phyloP scores from a whole-genome alignment of 305 asterid species.

The Fraxinus platypoda region DNA sequence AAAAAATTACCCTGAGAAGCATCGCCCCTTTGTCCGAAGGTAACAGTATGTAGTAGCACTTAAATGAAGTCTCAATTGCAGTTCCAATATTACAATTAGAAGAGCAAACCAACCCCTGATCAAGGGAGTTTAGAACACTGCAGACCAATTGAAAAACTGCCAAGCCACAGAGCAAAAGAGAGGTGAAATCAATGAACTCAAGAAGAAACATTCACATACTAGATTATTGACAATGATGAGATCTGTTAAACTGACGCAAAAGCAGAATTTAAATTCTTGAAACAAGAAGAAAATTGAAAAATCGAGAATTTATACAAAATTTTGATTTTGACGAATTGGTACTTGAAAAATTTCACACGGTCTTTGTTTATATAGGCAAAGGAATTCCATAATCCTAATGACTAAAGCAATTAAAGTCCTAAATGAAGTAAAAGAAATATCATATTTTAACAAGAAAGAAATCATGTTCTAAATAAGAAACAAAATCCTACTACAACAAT shows the following conservation, averaged over 20 bases:
- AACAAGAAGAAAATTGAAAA: not conserved
- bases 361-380: not conserved
- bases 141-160: slow-evolving; percentile 85
- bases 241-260: not conserved
- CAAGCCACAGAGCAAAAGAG: slow-evolving; percentile 20
- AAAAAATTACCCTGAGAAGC: slow-evolving; percentile 80
- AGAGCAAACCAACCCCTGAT: slow-evolving; percentile 91
- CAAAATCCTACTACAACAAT: not conserved
- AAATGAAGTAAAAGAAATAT: not conserved
- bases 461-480: not conserved
- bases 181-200: slow-evolving; percentile 25
- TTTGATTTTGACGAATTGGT: not conserved
- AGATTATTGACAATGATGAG: slow-evolving; percentile 7
- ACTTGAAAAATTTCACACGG: not conserved
- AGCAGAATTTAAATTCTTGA: not conserved
- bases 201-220: not conserved
- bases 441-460: not conserved
- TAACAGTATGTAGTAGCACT: slow-evolving; percentile 78
- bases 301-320: too few relatives aligned
- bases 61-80: slow-evolving; percentile 60
- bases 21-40: slow-evolving; percentile 85
- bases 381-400: not conserved
- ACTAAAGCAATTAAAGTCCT: not conserved
- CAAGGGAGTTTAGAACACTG: slow-evolving; percentile 65
- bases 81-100: slow-evolving; percentile 76